Conservation (phyloP, 108 stramenopile genomes). For the Skeletonema costatum region DNA sequence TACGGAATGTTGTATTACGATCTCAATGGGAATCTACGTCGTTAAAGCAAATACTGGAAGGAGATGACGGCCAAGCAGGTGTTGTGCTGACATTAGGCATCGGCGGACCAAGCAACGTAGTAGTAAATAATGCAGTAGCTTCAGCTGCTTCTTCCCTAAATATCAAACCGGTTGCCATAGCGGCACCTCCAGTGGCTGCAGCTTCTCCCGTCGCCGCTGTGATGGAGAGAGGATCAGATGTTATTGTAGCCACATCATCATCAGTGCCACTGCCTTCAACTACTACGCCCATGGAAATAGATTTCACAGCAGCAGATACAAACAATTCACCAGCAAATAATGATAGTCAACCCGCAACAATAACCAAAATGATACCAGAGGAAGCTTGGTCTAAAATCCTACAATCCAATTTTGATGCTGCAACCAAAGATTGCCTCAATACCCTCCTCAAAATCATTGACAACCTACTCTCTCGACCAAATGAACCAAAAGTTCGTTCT, state of each 20-base stretch:
- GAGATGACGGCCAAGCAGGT: slow-evolving; percentile 44
- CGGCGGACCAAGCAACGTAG: not conserved
- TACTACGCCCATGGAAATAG: slow-evolving; percentile 22
- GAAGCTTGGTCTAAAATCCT: slow-evolving; percentile 49
- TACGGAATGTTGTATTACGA: slow-evolving; percentile 18
- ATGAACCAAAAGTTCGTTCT: slow-evolving; percentile 73
- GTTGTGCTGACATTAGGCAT: slow-evolving; percentile 38
- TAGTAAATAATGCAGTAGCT: slow-evolving; percentile 8
- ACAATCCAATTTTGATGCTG: slow-evolving; percentile 65
- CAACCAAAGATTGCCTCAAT: slow-evolving; percentile 55
- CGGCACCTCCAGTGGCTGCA: slow-evolving; percentile 3
- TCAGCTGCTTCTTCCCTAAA: slow-evolving; percentile 36
- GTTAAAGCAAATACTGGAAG: slow-evolving; percentile 33
- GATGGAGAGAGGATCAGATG: slow-evolving; percentile 11
- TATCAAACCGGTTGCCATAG: slow-evolving; percentile 19
- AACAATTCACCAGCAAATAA: not conserved
- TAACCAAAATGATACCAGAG: slow-evolving; percentile 10
- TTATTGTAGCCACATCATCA: not conserved
- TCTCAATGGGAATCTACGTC: slow-evolving; percentile 40
- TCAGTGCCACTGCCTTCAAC: not conserved
- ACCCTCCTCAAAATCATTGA: slow-evolving; percentile 79
- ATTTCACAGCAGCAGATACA: not conserved
- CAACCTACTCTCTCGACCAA: slow-evolving; percentile 64
- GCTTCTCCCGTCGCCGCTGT: slow-evolving; percentile 12
- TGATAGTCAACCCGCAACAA: not conserved